Evolutionary conservation across 306 rosid species (phyloP).

Genomic region (Lathyrus aphaca): DNA sequence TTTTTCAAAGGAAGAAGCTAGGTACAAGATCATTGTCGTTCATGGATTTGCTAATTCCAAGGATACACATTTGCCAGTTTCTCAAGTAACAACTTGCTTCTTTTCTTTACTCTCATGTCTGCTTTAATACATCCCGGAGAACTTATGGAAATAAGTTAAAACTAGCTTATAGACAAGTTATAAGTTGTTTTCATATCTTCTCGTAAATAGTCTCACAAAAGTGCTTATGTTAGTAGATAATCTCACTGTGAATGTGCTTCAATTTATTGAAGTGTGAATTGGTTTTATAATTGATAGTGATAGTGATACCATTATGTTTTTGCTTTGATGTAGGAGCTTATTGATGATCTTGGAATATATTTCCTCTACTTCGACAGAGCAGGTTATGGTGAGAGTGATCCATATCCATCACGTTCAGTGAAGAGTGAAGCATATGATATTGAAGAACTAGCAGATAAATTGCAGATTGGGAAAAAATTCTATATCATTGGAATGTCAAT

Average conservation of each 20-base stretch:
- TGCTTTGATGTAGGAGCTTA: conserved; percentile 48
- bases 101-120: background rate
- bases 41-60: conserved; percentile 72
- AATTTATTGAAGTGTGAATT: background rate
- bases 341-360: conserved; percentile 62
- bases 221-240: background rate
- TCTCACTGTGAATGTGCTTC: background rate
- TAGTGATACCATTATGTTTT: conserved; percentile 15
- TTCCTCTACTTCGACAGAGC: conserved; percentile 72
- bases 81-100: conserved; percentile 55
- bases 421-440: conserved; percentile 89
- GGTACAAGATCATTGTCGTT: conserved; percentile 61
- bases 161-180: background rate
- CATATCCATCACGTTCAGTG: conserved; percentile 73
- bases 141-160: background rate
- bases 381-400: conserved; percentile 91
- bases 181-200: background rate
- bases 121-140: background rate
- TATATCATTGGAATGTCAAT: conserved; percentile 70
- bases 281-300: no score
- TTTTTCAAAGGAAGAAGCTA: conserved; percentile 67
- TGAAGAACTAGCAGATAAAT: conserved; percentile 77
- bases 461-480: conserved; percentile 65
- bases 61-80: conserved; percentile 49
- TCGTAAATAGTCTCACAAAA: background rate